These are phyloP conservation scores for Daldinia vernicosa DNA, from an alignment of 495 filamentous ascomycete genomes.

Conservation along the genomic window DNA sequence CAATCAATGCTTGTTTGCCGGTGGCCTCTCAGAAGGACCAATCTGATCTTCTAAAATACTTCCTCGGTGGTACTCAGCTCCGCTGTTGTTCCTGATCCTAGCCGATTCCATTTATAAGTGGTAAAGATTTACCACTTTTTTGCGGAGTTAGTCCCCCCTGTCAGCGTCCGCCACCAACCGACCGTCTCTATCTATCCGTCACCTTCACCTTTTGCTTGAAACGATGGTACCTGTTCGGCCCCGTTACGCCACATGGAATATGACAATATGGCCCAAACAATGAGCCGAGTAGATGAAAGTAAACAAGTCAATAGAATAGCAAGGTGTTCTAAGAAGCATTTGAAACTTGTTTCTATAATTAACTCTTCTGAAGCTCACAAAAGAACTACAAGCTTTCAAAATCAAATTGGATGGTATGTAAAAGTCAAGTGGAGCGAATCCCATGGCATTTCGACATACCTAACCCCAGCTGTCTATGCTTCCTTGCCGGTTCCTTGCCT, in stretches of 20 bases:
- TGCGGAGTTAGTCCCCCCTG: conserved; percentile 37
- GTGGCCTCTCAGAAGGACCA: conserved; percentile 32
- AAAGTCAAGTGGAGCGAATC: conserved; percentile 30
- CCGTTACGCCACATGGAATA: conserved; percentile 14
- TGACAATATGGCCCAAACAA: conserved; percentile 9
- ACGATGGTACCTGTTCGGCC: conserved; percentile 18
- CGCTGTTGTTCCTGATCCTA: conserved; percentile 26
- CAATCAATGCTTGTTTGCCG: conserved; percentile 37
- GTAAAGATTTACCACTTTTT: conserved; percentile 38
- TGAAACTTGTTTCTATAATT: not conserved
- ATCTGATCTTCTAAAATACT: conserved; percentile 33
- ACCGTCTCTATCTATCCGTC: conserved; percentile 30
- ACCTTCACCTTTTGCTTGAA: conserved; percentile 29
- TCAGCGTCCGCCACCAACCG: conserved; percentile 22
- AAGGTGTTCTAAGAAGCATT: not conserved
- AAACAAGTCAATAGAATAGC: not conserved
- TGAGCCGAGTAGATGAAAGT: not conserved
- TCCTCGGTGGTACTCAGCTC: conserved; percentile 40
- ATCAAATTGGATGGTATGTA: conserved; percentile 4
- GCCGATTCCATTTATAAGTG: conserved; percentile 28
- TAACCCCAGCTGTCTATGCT: conserved; percentile 26
- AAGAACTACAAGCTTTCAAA: not conserved
- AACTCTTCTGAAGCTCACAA: not conserved
- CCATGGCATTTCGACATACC: conserved; percentile 28
- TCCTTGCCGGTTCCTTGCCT: conserved; percentile 27